Evolutionary conservation across 2,329 filamentous ascomycete species (phyloP), one percentile per base, ranked within the genome.

Genomic region (Pseudogymnoascus destructans): DNA sequence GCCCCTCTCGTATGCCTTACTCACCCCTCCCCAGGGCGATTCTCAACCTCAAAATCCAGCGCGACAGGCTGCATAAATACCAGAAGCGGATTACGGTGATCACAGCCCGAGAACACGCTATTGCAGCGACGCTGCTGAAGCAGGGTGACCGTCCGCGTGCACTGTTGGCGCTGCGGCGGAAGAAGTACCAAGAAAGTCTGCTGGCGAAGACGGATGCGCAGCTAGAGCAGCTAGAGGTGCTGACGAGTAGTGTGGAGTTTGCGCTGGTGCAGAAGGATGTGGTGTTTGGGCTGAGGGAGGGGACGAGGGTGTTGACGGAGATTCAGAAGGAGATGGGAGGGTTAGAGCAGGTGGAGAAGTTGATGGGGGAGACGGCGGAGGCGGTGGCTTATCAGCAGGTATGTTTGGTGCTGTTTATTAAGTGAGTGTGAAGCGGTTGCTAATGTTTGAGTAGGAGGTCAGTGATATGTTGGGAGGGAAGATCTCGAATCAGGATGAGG

Each of bases 301-400:
- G 92, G 38, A 96, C 91, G 0, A 81, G 80, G 62, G 93, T 97
- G 33, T 77, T 98, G 61, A 84, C 88, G 69, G 87, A 93, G 71
- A 97, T 98, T 60, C 87, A 97, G 70, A 82, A 81, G 66, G 92
- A 98, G 75, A 97, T 98, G 88, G 92, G 92, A 59, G 92, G 93
- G 2, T 76, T 98, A 62, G 91, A 95, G 66, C 84, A 87, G 63
- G 90, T 97, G 56, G 93, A 97, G 79, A 92, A 93, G 77, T 77
- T 98, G 66, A 87, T 97, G 84, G 90, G 87, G 21, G 91, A 97
- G 72, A 89, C 82, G 46, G 89, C 88, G 33, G 93, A 97, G 66
- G 92, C 90, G 6, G 81, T 89, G 66, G 89, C 89, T 27, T 97
- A 97, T 73, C 92, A 97, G 71, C 80, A 87, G 77, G 89, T 91